Conservation (phyloP, 805 yeast species). For the Tetrapisispora phaffii region DNA sequence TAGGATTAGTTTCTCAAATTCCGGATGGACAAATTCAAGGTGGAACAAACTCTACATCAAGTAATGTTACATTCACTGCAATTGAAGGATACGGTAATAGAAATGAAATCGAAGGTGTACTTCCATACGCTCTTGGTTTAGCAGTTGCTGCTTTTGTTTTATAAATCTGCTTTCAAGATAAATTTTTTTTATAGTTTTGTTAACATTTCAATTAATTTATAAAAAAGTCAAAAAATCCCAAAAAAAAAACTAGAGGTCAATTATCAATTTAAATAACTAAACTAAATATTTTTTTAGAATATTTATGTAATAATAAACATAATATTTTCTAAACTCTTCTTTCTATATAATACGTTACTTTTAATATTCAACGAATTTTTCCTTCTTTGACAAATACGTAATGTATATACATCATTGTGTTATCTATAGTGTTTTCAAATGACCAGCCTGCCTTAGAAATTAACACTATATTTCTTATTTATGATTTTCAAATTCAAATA, state of each 20-base stretch:
- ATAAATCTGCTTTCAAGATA: background rate
- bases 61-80: background rate
- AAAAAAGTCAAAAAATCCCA: background rate
- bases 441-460: no score
- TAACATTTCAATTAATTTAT: background rate
- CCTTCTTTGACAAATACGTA: no score
- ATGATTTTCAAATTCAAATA: no score
- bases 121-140: background rate
- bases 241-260: background rate
- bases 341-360: background rate
- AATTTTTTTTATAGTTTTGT: background rate
- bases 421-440: no score
- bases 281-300: background rate
- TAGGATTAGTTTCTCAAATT: conserved; percentile 2
- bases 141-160: background rate
- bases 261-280: conserved; percentile 1
- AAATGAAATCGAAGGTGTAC: background rate
- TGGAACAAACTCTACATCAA: background rate
- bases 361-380: background rate
- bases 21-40: conserved; percentile 4
- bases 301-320: background rate
- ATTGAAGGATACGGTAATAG: conserved; percentile 2
- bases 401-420: no score
- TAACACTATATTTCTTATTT: no score
- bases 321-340: background rate